Conservation (phyloP, 2,329 filamentous ascomycete species). For the Ophiostoma montium region DNA sequence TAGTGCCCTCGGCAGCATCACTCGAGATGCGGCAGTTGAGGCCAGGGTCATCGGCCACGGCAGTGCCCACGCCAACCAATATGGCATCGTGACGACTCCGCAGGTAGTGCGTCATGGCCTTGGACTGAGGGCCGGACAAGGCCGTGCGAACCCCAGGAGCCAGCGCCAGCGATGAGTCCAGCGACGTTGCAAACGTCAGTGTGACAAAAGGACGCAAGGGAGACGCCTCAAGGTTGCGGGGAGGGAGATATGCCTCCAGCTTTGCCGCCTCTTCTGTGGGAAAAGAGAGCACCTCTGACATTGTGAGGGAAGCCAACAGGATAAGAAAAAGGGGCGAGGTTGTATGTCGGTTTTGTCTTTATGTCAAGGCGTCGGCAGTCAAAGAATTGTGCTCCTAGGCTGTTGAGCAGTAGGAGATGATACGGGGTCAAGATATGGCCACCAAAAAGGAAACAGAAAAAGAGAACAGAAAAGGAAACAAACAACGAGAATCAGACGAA, state of each 20-base stretch:
- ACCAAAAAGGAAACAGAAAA: too few species aligned
- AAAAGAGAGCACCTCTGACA: conserved; percentile 14
- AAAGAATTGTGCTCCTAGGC: too few species aligned
- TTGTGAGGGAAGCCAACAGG: not conserved
- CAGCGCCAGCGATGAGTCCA: conserved; percentile 68
- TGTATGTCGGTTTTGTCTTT: too few species aligned
- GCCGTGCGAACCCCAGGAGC: conserved; percentile 67
- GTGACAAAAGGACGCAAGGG: conserved; percentile 45
- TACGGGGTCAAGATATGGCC: too few species aligned
- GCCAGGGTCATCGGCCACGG: conserved; percentile 69
- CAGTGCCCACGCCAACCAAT: conserved; percentile 71
- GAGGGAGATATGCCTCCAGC: conserved; percentile 15
- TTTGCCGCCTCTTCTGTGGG: conserved; percentile 13
- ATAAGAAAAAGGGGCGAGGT: too few species aligned
- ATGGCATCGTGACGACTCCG: conserved; percentile 74
- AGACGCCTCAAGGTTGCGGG: not conserved
- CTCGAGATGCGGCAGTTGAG: conserved; percentile 66
- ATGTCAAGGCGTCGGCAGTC: too few species aligned
- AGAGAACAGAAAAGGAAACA: not conserved
- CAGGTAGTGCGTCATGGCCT: conserved; percentile 87
- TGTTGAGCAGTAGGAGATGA: too few species aligned
- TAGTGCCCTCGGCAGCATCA: conserved; percentile 17
- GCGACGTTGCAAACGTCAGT: conserved; percentile 79
- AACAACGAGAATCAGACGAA: not conserved
- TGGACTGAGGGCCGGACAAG: conserved; percentile 70